phyloP scores from a whole-genome alignment of 495 filamentous ascomycete species.

The Penicillium fimorum region DNA sequence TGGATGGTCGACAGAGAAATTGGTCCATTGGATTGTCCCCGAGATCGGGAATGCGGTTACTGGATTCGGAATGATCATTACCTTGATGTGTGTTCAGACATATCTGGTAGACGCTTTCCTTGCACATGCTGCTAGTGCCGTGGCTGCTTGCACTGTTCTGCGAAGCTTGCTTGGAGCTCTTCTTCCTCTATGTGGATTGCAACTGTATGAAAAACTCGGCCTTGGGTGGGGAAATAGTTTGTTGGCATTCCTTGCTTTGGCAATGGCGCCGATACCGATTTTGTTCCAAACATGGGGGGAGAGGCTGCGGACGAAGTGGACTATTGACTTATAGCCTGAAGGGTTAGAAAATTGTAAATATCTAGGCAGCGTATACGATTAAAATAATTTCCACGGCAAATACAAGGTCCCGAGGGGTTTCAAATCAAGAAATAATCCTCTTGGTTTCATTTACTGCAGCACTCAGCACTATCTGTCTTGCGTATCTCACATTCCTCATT shows the following conservation, averaged over 20 bases:
- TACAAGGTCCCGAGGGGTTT: not conserved
- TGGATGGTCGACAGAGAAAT: slow-evolving; percentile 30
- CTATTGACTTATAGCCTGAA: not conserved
- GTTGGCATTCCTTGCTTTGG: slow-evolving; percentile 62
- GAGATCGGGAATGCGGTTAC: slow-evolving; percentile 32
- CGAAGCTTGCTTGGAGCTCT: slow-evolving; percentile 59
- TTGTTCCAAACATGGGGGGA: not conserved
- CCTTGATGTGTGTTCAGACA: slow-evolving; percentile 32
- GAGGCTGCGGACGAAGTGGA: not conserved
- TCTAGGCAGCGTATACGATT: not conserved
- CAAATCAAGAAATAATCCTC: not conserved
- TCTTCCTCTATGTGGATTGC: slow-evolving; percentile 60
- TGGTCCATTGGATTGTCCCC: slow-evolving; percentile 36
- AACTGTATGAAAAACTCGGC: slow-evolving; percentile 59
- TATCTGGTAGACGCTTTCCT: slow-evolving; percentile 39
- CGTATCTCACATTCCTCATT: not conserved
- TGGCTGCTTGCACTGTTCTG: slow-evolving; percentile 55
- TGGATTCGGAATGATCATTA: slow-evolving; percentile 27
- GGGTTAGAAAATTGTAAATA: not conserved
- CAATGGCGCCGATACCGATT: slow-evolving; percentile 38
- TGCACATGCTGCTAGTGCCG: slow-evolving; percentile 54
- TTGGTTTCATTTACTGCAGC: not conserved
- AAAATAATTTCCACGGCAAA: not conserved
- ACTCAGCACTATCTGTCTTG: not conserved
- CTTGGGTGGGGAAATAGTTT: slow-evolving; percentile 69